Percentiles rank a stretch among this genome's conserved stretches.
phyloP scores from a whole-genome alignment of 78 protist species.

The Polysphondylium violaceum region DNA sequence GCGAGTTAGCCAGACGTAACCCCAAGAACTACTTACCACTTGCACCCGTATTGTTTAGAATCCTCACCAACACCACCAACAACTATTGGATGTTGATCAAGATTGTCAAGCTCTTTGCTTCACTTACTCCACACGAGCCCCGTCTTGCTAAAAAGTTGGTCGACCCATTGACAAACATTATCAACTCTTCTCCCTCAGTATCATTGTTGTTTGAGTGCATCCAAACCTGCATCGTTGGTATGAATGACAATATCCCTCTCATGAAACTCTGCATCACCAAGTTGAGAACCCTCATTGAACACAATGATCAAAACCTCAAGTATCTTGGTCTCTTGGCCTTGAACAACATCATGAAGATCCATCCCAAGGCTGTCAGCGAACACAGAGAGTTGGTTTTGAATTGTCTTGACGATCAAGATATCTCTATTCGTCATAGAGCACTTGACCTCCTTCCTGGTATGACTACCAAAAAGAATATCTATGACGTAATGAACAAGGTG shows the following conservation, averaged over 20 bases:
- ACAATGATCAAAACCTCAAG: conserved; percentile 96
- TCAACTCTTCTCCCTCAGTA: conserved; percentile 94
- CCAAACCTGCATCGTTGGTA: conserved; percentile 89
- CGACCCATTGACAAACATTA: conserved; percentile 94
- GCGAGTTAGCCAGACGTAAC: conserved; percentile 97
- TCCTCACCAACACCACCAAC: conserved; percentile 80
- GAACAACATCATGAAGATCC: conserved; percentile 86
- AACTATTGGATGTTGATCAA: conserved; percentile 98
- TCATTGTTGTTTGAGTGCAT: conserved; percentile 95
- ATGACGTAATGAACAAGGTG: conserved; percentile 84
- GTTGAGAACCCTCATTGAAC: conserved; percentile 91
- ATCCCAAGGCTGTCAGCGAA: conserved; percentile 90
- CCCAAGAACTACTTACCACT: conserved; percentile 96
- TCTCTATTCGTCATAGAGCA: conserved; percentile 94
- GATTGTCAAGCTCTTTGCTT: conserved; percentile 94
- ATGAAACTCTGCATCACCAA: conserved; percentile 91
- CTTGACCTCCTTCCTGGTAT: conserved; percentile 92
- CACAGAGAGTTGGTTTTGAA: conserved; percentile 82
- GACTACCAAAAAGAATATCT: conserved; percentile 92
- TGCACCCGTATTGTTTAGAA: conserved; percentile 93
- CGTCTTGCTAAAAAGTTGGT: conserved; percentile 93
- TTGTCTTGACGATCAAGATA: conserved; percentile 94
- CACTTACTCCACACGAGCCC: conserved; percentile 95
- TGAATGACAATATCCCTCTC: conserved; percentile 63
- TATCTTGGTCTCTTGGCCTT: conserved; percentile 96